Base-by-base conservation (phyloP, 1,139 yeast species). In the Scheffersomyces segobiensis region DNA sequence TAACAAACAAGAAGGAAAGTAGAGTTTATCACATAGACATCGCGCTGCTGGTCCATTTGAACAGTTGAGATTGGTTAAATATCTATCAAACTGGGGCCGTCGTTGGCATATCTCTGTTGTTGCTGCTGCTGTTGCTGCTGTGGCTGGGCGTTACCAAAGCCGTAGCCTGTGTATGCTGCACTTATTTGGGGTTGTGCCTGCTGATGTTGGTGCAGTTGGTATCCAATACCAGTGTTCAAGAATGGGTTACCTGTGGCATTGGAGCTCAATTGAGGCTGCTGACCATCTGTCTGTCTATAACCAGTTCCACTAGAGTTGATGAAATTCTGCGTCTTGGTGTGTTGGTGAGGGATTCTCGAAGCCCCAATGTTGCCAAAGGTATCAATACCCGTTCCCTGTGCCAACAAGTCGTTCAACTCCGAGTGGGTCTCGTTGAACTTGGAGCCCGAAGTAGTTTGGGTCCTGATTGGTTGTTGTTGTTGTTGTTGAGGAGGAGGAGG, bases 331-430 rank as follows among this genome's bases (percentile, higher is more conserved):
- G 96, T 87, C 65, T 85, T 86, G 1, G 98, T 93, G 72, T 91
- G 96, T 70, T 95, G 98, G 56, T 97, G 96, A 14, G 98, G 97
- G 59, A 95, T 85, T 76, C 98, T 87, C 39, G 88, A 76, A 18
- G 89, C 90, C 56, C 99, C 99, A 5, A 92, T 88, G 73, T 95
- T 95, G 74, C 99, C 99, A 73, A 91, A 95, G 0, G 98, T 93
- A 74, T 95, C 99, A 58, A 93, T 80, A 24, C 98, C 98, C 0
- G 97, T 91, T 49, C 97, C 98, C 57, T 88, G 86, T 14, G 96
- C 90, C 64, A 93, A 81, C 59, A 93, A 79, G 60, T 84, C 83
- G 74, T 93, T 93, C 68, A 93, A 83, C 64, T 91, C 95, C 20
- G 76, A 65, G 59, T 78, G 93, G 77, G 80, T 84, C 75, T 74